phyloP scores from a whole-genome alignment of 495 filamentous ascomycete species.

The Annulohypoxylon maeteangense region DNA sequence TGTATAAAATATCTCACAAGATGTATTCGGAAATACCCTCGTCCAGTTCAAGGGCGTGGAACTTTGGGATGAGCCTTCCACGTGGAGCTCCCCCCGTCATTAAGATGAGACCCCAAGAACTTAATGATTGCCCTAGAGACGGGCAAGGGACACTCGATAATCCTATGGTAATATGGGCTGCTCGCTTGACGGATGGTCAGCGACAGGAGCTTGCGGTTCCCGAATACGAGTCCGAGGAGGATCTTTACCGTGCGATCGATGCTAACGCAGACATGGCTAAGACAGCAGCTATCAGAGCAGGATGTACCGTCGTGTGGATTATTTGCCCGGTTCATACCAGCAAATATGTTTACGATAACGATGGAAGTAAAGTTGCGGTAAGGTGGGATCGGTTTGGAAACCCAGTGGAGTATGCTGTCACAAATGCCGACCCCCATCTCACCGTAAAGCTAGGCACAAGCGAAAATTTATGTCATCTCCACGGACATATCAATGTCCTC shows the following conservation, averaged over 20 bases:
- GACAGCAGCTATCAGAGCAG: conserved; percentile 18
- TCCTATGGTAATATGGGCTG: conserved; percentile 28
- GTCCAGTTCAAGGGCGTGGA: conserved; percentile 3
- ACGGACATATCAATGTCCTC: conserved; percentile 21
- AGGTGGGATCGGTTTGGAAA: conserved; percentile 13
- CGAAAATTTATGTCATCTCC: conserved; percentile 21
- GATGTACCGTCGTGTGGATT: conserved; percentile 36
- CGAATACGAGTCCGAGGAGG: conserved; percentile 22
- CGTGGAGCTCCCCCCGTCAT: neutral
- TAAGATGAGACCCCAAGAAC: neutral
- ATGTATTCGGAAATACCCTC: neutral
- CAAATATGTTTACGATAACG: conserved; percentile 23
- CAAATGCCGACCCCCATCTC: conserved; percentile 29
- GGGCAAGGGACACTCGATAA: conserved; percentile 26
- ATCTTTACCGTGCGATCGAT: conserved; percentile 31
- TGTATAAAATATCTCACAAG: neutral
- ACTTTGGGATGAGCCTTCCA: conserved; percentile 24
- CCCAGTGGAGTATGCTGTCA: conserved; percentile 8
- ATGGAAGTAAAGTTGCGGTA: conserved; percentile 8
- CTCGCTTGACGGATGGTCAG: conserved; percentile 11
- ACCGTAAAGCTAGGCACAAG: conserved; percentile 25
- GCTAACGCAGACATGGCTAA: conserved; percentile 34
- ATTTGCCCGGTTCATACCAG: conserved; percentile 26
- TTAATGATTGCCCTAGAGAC: conserved; percentile 16
- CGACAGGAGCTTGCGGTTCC: conserved; percentile 13